Evolutionary conservation across 1,284 basidiomycete genomes (phyloP), one percentile per base, ranked within the genome.

Genomic region (Pseudozyma thailandica): DNA sequence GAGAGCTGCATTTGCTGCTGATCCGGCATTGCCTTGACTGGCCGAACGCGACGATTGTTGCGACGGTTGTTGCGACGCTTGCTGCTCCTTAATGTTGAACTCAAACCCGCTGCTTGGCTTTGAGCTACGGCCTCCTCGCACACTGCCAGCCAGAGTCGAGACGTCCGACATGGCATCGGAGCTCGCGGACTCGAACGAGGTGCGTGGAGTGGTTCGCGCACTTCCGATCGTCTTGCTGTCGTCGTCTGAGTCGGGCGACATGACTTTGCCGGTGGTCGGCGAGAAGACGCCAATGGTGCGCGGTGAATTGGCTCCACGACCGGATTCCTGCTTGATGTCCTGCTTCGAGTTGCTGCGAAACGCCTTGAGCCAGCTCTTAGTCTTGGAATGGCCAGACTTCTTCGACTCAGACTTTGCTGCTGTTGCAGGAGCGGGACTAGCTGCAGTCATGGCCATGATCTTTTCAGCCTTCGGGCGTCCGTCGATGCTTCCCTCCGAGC

Each of bases 331-430:
- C 41, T 45, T 54, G 33, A 20, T 20, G 25, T 51, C 51, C 12
- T 35, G 38, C 41, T 39, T 50, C 30, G 30, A 26, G 37, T 51
- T 48, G n/a, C 52, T 54, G 20, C 78, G 66, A 35, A 80, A 71
- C 27, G 71, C 71, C 35, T 77, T 68, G 27, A 80, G 62, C 78
- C 78, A 80, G 52, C 66, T 72, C 47, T 76, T 76, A 38, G 78
- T 77, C 35, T 73, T 74, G 33, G 74, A 77, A 43, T 77, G 72
- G 15, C 52, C 33, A 50, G 51, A 51, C 28, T 62, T 63, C 44
- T 69, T 76, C 15, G 38, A 27, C 20, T 65, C 66, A 1, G 26
- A 13, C 4, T n/a, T 47, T 21, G 44, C 30, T 21, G 43, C 15
- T 6, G 50, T 13, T 12, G 45, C 27, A 13, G 42, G 27, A 21